phyloP scores from a whole-genome alignment of 2,329 filamentous ascomycete species.

The Ophiostoma triangulosporum region DNA sequence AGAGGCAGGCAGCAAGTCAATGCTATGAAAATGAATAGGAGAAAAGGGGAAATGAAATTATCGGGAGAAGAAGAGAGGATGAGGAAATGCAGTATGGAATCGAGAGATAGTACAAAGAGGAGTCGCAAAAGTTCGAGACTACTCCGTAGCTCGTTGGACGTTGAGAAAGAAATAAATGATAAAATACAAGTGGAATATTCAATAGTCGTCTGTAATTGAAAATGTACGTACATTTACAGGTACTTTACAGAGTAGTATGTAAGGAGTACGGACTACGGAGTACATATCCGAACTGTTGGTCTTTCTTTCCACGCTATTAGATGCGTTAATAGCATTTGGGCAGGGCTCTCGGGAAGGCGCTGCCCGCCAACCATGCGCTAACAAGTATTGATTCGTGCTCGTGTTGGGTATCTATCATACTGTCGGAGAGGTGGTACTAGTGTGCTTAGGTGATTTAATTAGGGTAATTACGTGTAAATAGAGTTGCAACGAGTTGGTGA shows the following conservation, averaged over 20 bases:
- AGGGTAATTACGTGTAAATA: background rate
- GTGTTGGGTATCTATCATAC: too few relatives aligned
- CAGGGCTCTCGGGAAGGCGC: slow-evolving; percentile 8
- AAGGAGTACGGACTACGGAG: too few relatives aligned
- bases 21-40: background rate
- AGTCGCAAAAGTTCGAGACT: background rate
- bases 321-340: slow-evolving; percentile 3
- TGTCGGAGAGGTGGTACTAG: background rate
- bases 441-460: slow-evolving; percentile 1
- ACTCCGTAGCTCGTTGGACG: background rate
- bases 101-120: background rate
- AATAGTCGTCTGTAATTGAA: too few relatives aligned
- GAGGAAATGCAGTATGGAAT: background rate
- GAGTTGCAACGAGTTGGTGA: background rate
- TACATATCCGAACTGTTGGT: too few relatives aligned
- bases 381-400: too few relatives aligned
- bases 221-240: too few relatives aligned
- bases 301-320: background rate
- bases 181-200: background rate
- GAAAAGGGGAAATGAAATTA: background rate
- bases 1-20: slow-evolving; percentile 2
- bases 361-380: too few relatives aligned
- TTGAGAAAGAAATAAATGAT: background rate
- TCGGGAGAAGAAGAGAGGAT: background rate
- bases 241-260: too few relatives aligned